These are phyloP conservation scores for Selaginella moellendorffii DNA, from an alignment of 75 land plant genomes.

Conservation along the genomic window DNA sequence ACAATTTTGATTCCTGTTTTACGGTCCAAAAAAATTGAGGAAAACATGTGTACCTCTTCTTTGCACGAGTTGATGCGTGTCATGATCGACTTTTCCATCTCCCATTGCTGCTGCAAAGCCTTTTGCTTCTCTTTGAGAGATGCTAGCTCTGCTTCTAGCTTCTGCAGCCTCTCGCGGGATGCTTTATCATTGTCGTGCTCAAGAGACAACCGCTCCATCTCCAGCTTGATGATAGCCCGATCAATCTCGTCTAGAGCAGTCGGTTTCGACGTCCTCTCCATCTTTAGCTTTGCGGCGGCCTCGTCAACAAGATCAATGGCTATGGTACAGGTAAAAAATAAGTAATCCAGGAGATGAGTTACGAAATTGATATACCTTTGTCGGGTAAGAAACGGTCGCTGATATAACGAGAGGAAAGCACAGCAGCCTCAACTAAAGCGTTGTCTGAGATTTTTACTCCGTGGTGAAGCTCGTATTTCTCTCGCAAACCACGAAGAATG, in stretches of 20 bases:
- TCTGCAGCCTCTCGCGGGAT: not conserved
- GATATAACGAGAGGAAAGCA: not conserved
- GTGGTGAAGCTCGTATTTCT: conserved; percentile 1
- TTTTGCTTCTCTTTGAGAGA: conserved; percentile 3
- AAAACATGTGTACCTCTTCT: not conserved
- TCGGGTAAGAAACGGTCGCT: conserved; percentile 7
- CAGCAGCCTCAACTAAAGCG: conserved; percentile 6
- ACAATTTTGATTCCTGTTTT: not conserved
- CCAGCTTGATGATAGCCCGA: conserved; percentile 1
- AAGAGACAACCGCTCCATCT: conserved; percentile 5
- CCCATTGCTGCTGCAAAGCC: not conserved
- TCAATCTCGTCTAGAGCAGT: conserved; percentile 8
- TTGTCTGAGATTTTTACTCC: conserved; percentile 1
- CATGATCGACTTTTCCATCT: not conserved
- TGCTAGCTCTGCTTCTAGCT: not conserved
- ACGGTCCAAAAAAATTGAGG: not conserved
- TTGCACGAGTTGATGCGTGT: not conserved
- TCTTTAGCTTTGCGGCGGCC: conserved; percentile 9
- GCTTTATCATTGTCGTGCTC: conserved; percentile 1
- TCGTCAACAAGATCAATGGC: conserved; percentile 8
- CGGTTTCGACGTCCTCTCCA: conserved; percentile 5
- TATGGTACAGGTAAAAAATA: not conserved
- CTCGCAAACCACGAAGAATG: conserved; percentile 6
- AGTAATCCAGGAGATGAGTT: not conserved
- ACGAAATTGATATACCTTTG: conserved; percentile 3